phyloP scores from a whole-genome alignment of 2,329 filamentous ascomycete species.

The Apiospora sp. region DNA sequence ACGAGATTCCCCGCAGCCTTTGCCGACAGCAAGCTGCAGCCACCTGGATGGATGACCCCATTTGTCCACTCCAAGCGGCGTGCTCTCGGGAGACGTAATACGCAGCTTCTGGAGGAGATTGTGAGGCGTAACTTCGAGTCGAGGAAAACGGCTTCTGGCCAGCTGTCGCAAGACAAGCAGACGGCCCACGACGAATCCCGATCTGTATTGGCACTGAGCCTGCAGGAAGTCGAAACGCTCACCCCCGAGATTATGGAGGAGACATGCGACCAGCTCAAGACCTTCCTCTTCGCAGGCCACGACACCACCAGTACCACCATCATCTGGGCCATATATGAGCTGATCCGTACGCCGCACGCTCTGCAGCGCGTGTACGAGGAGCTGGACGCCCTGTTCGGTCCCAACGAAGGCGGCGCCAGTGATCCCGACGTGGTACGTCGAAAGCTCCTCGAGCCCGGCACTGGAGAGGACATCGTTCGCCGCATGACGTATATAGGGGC shows the following conservation, averaged over 20 bases:
- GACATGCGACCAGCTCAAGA: no score
- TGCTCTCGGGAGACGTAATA: slow-evolving; percentile 31
- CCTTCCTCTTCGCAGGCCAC: no score
- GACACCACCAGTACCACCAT: no score
- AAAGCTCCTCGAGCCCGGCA: slow-evolving; percentile 32
- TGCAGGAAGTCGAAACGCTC: no score
- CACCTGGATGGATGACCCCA: slow-evolving; percentile 31
- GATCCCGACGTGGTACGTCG: slow-evolving; percentile 21
- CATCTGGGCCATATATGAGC: no score
- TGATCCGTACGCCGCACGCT: no score
- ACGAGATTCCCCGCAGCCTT: slow-evolving; percentile 30
- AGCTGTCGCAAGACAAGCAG: background rate
- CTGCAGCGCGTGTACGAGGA: no score
- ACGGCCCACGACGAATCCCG: background rate
- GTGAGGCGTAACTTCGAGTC: slow-evolving; percentile 27
- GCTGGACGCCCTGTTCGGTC: no score
- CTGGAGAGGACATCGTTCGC: slow-evolving; percentile 41
- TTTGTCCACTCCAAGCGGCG: slow-evolving; percentile 26
- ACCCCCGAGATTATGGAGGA: no score
- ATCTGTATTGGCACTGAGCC: background rate
- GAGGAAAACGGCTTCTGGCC: background rate
- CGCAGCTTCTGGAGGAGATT: slow-evolving; percentile 35
- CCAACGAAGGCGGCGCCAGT: background rate
- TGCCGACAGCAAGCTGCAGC: slow-evolving; percentile 26
- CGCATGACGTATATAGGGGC: slow-evolving; percentile 46